Evolutionary conservation across 2,329 filamentous ascomycete genomes (phyloP), one percentile per base, ranked within the genome.

Genomic region (Fusarium coicis): DNA sequence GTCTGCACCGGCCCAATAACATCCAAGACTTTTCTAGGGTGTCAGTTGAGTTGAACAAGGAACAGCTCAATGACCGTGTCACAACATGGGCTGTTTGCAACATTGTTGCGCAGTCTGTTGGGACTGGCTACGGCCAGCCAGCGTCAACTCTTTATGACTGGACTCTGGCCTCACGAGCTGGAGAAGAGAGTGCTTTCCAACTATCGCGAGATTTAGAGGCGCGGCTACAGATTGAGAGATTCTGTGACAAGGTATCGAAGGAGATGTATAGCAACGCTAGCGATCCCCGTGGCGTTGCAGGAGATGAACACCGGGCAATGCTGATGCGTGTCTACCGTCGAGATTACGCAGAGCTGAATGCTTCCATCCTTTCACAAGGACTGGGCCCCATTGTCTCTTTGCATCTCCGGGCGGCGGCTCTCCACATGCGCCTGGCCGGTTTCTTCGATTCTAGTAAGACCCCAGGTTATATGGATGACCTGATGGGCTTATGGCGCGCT

Each of bases 31-130:
- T 96, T 80, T 94, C 93, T 4, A 86, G 93, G 55, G 91, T 93
- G 34, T 92, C 90, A 4, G 87, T 93, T 37, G 91, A 95, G 74
- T 85, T 96, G 43, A 92, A 93, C 75, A 92, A 92, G 76, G 93
- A 95, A 78, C 93, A 95, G 76, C 88, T 95, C 65, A 89, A 93
- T 74, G 93, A 96, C 78, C 88, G 93, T 42, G 89, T 95, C 47
- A 90, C 90, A 56, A 96, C 93, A 4, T 96, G 93, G 93, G 93
- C 93, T 3, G 92, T 94, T 8, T 94, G 93, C 84, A 96, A 96
- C 79, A 93, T 96, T 72, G 93, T 95, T 39, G 91, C 93, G 28
- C 93, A 96, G 77, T 91, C 90, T 63, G 90, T 95, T 47, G 93
- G 93, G n/a, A 96, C 93, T 8, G 93, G 93, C 26, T 94, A 95